Evolutionary conservation across 2,329 filamentous ascomycete species (phyloP).

Genomic region (Pseudogymnoascus sp.): DNA sequence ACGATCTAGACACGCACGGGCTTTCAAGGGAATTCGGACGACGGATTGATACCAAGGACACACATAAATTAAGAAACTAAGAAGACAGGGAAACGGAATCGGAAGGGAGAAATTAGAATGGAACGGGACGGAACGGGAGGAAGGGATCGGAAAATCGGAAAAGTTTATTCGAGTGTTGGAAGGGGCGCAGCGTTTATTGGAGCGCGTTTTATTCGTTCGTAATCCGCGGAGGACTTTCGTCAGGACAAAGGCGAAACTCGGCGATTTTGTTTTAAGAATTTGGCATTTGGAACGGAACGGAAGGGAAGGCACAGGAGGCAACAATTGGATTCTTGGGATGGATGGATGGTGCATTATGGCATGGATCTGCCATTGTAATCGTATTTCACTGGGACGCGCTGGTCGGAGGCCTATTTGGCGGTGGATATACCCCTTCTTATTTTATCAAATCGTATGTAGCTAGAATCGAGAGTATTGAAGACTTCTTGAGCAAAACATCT

Average conservation of each 20-base stretch:
- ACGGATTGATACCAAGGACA: slow-evolving; percentile 9
- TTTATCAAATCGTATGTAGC: slow-evolving; percentile 5
- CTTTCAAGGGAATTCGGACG: slow-evolving; percentile 9
- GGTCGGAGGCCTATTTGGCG: slow-evolving; percentile 8
- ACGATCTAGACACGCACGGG: slow-evolving; percentile 7
- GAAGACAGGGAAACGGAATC: background rate
- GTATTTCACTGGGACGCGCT: slow-evolving; percentile 9
- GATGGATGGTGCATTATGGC: slow-evolving; percentile 8
- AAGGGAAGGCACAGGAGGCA: background rate
- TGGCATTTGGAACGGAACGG: slow-evolving; percentile 3
- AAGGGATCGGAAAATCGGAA: background rate
- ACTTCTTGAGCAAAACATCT: background rate
- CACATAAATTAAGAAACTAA: background rate
- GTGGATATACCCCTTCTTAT: slow-evolving; percentile 8
- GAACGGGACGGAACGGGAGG: background rate
- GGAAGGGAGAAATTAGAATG: background rate
- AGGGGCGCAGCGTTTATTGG: slow-evolving; percentile 3
- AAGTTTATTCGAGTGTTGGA: background rate
- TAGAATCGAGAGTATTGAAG: slow-evolving; percentile 4
- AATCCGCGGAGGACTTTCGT: background rate
- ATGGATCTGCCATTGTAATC: slow-evolving; percentile 8
- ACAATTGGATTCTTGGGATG: slow-evolving; percentile 7
- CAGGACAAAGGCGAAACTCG: background rate
- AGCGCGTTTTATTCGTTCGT: background rate
- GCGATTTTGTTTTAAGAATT: slow-evolving; percentile 5